Evolutionary conservation across 2,329 filamentous ascomycete genomes (phyloP).

Genomic region (Ophiosphaerella korrae): DNA sequence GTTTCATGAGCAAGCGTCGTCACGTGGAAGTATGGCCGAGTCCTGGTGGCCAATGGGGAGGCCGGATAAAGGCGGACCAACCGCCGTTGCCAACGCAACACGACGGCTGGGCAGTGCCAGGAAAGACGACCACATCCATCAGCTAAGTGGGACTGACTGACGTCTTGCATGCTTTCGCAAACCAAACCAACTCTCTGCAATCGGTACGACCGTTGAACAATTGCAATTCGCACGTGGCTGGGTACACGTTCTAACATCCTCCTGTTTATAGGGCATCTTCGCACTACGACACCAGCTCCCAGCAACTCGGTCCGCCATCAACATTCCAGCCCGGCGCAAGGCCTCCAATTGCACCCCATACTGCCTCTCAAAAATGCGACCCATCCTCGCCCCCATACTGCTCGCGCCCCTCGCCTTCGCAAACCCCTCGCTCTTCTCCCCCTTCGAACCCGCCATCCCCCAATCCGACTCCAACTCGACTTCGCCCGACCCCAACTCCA

Average conservation of each 20-base stretch:
- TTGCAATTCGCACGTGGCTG: too few species aligned
- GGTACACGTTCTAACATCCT: not conserved
- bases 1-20: not conserved
- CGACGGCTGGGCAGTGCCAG: not conserved
- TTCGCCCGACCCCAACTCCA: slow-evolving; percentile 26
- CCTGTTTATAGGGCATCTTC: not conserved
- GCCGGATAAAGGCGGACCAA: not conserved
- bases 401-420: slow-evolving; percentile 39
- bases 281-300: not conserved
- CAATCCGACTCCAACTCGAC: slow-evolving; percentile 4
- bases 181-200: not conserved
- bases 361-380: slow-evolving; percentile 32
- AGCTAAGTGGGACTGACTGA: slow-evolving; percentile 6
- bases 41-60: not conserved
- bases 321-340: slow-evolving; percentile 1
- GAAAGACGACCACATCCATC: not conserved
- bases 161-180: slow-evolving; percentile 2
- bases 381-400: slow-evolving; percentile 27
- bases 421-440: slow-evolving; percentile 32
- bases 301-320: not conserved
- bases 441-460: slow-evolving; percentile 39
- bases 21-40: too few species aligned
- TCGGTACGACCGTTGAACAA: too few species aligned
- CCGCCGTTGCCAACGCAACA: slow-evolving; percentile 7
- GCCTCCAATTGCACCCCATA: not conserved